Conservation (phyloP, 2,329 filamentous ascomycete species). For the Aspergillus puulaauensis region DNA sequence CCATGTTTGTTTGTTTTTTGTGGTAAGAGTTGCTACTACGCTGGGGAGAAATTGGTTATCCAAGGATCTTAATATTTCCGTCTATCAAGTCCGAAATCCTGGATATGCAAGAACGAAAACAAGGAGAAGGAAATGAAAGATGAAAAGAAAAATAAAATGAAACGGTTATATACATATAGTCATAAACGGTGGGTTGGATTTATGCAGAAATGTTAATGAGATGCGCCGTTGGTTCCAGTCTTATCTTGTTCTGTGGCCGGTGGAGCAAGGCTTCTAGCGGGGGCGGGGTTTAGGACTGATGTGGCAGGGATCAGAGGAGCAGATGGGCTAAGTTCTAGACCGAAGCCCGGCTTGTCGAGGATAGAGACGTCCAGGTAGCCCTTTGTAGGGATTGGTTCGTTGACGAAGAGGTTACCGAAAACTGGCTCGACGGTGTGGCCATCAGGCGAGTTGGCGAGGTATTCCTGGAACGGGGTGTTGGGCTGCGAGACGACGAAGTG, state of each 20-base stretch:
- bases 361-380: conserved; percentile 77
- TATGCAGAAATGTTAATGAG: conserved; percentile 4
- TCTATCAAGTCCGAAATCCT: background rate
- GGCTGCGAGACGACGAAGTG: conserved; percentile 93
- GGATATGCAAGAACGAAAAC: background rate
- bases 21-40: too few species aligned
- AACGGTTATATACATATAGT: conserved; percentile 8
- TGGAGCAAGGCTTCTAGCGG: conserved; percentile 44
- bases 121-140: too few species aligned
- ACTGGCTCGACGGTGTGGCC: conserved; percentile 87
- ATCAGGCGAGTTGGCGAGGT: conserved; percentile 88
- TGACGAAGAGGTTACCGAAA: conserved; percentile 85
- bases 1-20: background rate
- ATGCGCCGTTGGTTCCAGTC: conserved; percentile 22
- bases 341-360: conserved; percentile 87
- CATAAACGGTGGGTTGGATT: background rate
- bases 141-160: background rate
- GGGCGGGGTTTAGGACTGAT: conserved; percentile 69
- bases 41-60: background rate
- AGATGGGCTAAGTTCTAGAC: conserved; percentile 78
- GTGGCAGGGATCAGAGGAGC: conserved; percentile 76
- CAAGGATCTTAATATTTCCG: conserved; percentile 5
- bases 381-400: conserved; percentile 83
- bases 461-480: conserved; percentile 94
- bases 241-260: conserved; percentile 23